A percentile compares a stretch with the other conserved stretches of the same genome.
Evolutionary conservation across 495 filamentous ascomycete genomes (phyloP).

Genomic region (Halenospora varia): DNA sequence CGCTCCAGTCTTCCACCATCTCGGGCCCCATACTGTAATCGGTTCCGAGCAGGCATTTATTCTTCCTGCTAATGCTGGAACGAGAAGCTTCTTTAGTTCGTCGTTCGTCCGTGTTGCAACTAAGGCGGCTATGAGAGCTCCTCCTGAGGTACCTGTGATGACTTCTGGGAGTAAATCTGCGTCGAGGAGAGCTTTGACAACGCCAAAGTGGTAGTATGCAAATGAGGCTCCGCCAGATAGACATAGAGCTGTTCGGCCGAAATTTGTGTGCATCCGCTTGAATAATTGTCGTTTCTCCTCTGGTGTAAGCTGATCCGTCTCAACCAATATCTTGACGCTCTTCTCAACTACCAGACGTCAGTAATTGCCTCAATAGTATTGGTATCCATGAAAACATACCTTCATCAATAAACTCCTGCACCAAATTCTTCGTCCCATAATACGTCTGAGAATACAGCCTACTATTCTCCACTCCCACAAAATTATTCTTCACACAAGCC

Average conservation of each 20-base stretch:
- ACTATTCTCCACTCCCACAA: slow-evolving; percentile 91
- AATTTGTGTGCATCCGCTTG: slow-evolving; percentile 86
- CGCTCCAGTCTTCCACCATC: slow-evolving; percentile 91
- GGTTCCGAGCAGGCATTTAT: slow-evolving; percentile 83
- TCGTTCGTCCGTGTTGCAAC: slow-evolving; percentile 88
- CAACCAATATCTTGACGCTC: slow-evolving; percentile 61
- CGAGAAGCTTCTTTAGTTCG: slow-evolving; percentile 77
- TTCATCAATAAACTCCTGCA: slow-evolving; percentile 87
- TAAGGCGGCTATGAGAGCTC: slow-evolving; percentile 84
- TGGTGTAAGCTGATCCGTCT: slow-evolving; percentile 57
- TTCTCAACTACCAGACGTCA: slow-evolving; percentile 39
- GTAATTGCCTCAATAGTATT: background rate
- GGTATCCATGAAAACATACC: slow-evolving; percentile 32
- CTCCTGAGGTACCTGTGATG: slow-evolving; percentile 93
- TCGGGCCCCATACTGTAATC: slow-evolving; percentile 67
- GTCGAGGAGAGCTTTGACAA: slow-evolving; percentile 86
- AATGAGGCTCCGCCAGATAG: slow-evolving; percentile 93
- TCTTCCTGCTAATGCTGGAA: slow-evolving; percentile 77
- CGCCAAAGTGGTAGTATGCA: slow-evolving; percentile 95
- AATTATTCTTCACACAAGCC: slow-evolving; percentile 95
- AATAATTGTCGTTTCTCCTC: slow-evolving; percentile 81
- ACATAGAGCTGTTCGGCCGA: slow-evolving; percentile 87
- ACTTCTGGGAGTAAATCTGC: slow-evolving; percentile 83
- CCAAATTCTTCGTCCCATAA: slow-evolving; percentile 88
- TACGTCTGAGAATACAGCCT: slow-evolving; percentile 93